A percentile compares a stretch with the other conserved stretches of the same genome.
phyloP scores from a whole-genome alignment of 2,329 filamentous ascomycete species.

The Ophiostoma montium region DNA sequence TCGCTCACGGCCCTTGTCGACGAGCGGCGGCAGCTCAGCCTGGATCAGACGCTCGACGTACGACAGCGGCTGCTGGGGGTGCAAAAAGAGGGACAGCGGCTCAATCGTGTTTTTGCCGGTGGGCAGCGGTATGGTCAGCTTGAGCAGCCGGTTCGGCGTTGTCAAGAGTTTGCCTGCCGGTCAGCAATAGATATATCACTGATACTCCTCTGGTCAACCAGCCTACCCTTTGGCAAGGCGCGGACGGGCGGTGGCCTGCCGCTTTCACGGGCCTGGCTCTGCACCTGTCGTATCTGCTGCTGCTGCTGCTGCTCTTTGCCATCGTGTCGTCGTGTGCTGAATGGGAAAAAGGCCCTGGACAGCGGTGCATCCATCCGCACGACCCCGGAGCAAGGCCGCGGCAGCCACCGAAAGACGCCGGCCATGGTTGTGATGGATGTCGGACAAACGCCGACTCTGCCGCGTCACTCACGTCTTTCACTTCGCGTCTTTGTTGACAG shows the following conservation, averaged over 20 bases:
- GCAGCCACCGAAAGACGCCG: background rate
- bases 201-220: too few relatives aligned
- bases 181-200: too few relatives aligned
- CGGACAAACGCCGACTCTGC: too few relatives aligned
- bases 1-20: constrained; percentile 50
- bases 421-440: background rate
- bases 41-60: constrained; percentile 84
- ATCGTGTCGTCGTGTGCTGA: background rate
- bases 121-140: constrained; percentile 62
- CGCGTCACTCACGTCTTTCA: too few relatives aligned
- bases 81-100: constrained; percentile 70
- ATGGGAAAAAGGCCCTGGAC: background rate
- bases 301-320: too few relatives aligned
- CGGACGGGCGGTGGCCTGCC: background rate
- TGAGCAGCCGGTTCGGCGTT: constrained; percentile 66
- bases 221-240: too few relatives aligned
- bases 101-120: constrained; percentile 41
- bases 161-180: constrained; percentile 61
- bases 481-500: too few relatives aligned
- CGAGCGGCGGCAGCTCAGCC: constrained; percentile 62
- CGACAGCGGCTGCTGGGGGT: constrained; percentile 80
- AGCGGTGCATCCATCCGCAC: background rate
- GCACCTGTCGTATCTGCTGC: too few relatives aligned
- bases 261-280: background rate
- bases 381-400: background rate